phyloP scores from a whole-genome alignment of 148 eudicot genomes.

The Chenopodium berlandieri region DNA sequence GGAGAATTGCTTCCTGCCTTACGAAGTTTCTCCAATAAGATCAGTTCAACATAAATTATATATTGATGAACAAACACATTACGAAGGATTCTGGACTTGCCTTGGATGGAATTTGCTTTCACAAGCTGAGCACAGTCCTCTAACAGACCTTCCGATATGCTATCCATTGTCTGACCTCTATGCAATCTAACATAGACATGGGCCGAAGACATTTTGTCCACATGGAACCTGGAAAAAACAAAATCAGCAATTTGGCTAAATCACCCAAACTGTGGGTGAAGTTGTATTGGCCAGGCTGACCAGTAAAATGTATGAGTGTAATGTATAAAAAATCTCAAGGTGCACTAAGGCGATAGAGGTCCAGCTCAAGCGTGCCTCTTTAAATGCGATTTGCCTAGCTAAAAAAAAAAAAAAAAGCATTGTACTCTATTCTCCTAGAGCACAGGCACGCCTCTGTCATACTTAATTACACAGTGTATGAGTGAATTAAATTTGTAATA shows the following conservation, averaged over 20 bases:
- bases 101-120: constrained; percentile 94
- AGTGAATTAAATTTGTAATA: not conserved
- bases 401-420: too few species aligned
- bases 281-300: not conserved
- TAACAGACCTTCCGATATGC: constrained; percentile 81
- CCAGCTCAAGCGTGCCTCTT: too few species aligned
- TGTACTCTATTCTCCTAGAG: too few species aligned
- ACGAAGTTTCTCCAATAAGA: constrained; percentile 2
- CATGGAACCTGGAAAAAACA: constrained; percentile 76
- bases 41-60: not conserved
- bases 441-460: too few species aligned
- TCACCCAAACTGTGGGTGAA: not conserved
- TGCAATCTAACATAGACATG: constrained; percentile 94
- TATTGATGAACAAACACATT: not conserved
- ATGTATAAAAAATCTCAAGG: too few species aligned
- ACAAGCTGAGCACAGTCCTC: constrained; percentile 96
- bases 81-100: constrained; percentile 30
- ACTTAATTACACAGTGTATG: not conserved
- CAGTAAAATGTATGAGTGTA: not conserved
- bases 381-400: too few species aligned
- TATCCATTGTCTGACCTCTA: constrained; percentile 90
- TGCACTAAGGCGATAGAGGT: too few species aligned
- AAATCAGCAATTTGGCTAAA: constrained; percentile 13
- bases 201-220: constrained; percentile 99
- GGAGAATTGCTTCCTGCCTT: not conserved